These are phyloP conservation scores for Apophysomyces trapeziformis DNA, from an alignment of 371 early-diverging fungal genomes.

Conservation along the genomic window DNA sequence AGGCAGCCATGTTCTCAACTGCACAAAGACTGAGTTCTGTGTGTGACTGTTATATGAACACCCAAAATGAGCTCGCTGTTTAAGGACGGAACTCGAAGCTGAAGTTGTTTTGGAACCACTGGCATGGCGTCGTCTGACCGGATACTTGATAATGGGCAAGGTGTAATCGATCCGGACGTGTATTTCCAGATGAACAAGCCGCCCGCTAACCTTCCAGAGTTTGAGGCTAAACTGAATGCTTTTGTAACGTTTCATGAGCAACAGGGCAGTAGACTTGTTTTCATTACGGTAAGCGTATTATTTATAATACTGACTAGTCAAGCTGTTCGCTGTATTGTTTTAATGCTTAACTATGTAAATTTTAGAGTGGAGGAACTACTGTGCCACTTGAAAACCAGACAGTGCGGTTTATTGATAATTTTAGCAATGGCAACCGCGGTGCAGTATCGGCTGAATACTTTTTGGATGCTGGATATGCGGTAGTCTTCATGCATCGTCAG, in stretches of 20 bases:
- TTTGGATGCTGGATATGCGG: constrained; percentile 90
- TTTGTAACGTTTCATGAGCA: constrained; percentile 74
- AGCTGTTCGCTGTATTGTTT: neutral
- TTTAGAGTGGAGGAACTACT: constrained; percentile 94
- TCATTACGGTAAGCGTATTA: constrained; percentile 71
- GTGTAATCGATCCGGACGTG: constrained; percentile 73
- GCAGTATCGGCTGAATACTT: constrained; percentile 96
- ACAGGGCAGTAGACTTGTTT: constrained; percentile 69
- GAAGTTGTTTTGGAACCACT: neutral
- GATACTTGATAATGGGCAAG: constrained; percentile 55
- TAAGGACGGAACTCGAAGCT: too few relatives aligned
- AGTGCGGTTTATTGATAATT: constrained; percentile 99
- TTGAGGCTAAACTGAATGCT: constrained; percentile 61
- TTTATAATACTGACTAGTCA: neutral
- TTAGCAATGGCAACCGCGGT: constrained; percentile 96
- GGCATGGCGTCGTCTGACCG: constrained; percentile 18
- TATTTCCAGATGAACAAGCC: constrained; percentile 81
- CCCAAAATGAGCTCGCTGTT: too few relatives aligned
- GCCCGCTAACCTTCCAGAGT: constrained; percentile 72
- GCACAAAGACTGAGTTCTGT: too few relatives aligned
- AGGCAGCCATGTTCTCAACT: too few relatives aligned
- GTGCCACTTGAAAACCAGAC: constrained; percentile 96
- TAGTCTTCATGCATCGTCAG: constrained; percentile 95
- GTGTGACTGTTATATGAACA: too few relatives aligned
- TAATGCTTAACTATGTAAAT: neutral